Evolutionary conservation across 805 yeast genomes (phyloP).

Genomic region (Blastobotrys americana): DNA sequence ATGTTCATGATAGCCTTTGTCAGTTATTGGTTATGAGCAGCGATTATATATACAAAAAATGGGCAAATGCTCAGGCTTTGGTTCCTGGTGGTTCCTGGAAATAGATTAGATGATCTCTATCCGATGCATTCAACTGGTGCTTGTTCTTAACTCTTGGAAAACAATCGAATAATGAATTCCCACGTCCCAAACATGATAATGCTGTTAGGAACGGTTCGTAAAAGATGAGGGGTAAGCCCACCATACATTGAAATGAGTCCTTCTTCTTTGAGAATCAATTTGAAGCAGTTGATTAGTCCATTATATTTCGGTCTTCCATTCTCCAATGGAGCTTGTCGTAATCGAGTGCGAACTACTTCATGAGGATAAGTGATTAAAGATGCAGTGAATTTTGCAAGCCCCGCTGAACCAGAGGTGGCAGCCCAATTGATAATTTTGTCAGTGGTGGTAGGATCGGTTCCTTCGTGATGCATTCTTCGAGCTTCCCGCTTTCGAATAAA

Average conservation of each 20-base stretch:
- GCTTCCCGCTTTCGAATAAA: slow-evolving; percentile 50
- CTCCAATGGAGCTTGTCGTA: slow-evolving; percentile 86
- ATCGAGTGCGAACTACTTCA: slow-evolving; percentile 91
- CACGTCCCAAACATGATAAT: slow-evolving; percentile 99
- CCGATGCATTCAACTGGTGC: too few relatives aligned
- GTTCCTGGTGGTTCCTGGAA: too few relatives aligned
- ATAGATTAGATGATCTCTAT: too few relatives aligned
- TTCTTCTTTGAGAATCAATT: slow-evolving; percentile 79
- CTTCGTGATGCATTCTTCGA: slow-evolving; percentile 31
- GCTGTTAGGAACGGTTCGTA: slow-evolving; percentile 96
- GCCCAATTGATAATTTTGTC: slow-evolving; percentile 82
- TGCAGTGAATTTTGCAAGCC: slow-evolving; percentile 90
- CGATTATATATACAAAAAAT: too few relatives aligned
- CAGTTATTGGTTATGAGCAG: too few relatives aligned
- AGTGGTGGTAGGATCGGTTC: slow-evolving; percentile 34
- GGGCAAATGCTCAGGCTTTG: too few relatives aligned
- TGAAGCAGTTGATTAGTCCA: slow-evolving; percentile 83
- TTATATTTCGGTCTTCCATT: slow-evolving; percentile 81
- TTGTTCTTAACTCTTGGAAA: slow-evolving; percentile 7
- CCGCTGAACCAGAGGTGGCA: slow-evolving; percentile 96
- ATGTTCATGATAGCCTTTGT: too few relatives aligned
- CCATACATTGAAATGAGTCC: slow-evolving; percentile 93
- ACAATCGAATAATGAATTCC: slow-evolving; percentile 54
- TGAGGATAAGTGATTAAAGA: slow-evolving; percentile 93
- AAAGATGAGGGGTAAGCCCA: slow-evolving; percentile 92